A percentile compares a stretch with the other conserved stretches of the same genome.
Evolutionary conservation across 2,329 filamentous ascomycete genomes (phyloP).

Genomic region (Hypoxylon sp.): DNA sequence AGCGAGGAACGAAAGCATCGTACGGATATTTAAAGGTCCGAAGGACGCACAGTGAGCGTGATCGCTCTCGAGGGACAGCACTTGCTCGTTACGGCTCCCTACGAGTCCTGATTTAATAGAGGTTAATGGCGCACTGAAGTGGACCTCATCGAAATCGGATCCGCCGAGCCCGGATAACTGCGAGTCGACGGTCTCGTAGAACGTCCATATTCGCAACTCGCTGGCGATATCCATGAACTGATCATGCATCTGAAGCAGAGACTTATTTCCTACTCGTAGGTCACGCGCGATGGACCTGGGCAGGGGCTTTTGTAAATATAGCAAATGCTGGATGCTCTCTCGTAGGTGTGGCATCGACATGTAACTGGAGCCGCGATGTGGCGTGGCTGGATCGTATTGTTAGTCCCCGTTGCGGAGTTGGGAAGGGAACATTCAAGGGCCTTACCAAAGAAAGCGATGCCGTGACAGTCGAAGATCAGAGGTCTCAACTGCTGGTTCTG

Average conservation of each 20-base stretch:
- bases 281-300: conserved; percentile 66
- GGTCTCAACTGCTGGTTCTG: conserved; percentile 57
- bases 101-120: conserved; percentile 70
- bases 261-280: conserved; percentile 65
- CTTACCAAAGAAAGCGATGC: conserved; percentile 72
- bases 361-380: conserved; percentile 75
- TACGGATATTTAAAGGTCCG: conserved; percentile 64
- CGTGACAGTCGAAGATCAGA: conserved; percentile 71
- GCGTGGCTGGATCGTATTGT: conserved; percentile 61
- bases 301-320: conserved; percentile 67
- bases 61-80: conserved; percentile 68
- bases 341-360: conserved; percentile 71
- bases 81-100: conserved; percentile 66
- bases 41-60: conserved; percentile 71
- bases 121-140: conserved; percentile 72
- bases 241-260: conserved; percentile 66
- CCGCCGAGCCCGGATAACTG: conserved; percentile 63
- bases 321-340: conserved; percentile 66
- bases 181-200: conserved; percentile 75
- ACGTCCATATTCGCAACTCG: conserved; percentile 73
- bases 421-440: background rate
- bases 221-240: conserved; percentile 70
- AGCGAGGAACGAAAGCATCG: conserved; percentile 60
- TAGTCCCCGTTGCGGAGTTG: conserved; percentile 30
- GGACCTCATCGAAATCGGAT: conserved; percentile 61